Evolutionary conservation across 768 basidiomycete genomes (phyloP).

Genomic region (Mycena maculata): DNA sequence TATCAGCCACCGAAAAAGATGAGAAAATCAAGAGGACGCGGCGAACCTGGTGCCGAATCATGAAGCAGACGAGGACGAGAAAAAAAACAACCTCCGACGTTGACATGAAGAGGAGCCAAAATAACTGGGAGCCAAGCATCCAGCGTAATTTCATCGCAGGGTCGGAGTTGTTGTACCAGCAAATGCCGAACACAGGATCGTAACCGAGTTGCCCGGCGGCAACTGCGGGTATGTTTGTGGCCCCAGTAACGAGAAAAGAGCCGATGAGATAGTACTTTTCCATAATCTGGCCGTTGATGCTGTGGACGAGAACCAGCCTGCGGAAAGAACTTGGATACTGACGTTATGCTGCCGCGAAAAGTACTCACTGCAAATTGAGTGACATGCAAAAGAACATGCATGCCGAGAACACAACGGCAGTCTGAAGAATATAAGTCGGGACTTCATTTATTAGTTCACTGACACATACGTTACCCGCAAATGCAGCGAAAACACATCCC

Average conservation of each 20-base stretch:
- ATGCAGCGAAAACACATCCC: constrained; percentile 6
- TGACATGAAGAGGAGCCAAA: constrained; percentile 14
- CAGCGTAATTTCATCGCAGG: not conserved
- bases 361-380: constrained; percentile 12
- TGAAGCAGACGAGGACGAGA: not conserved
- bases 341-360: no score
- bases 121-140: constrained; percentile 1
- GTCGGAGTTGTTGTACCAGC: not conserved
- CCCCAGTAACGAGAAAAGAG: not conserved
- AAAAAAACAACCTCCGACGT: constrained; percentile 2
- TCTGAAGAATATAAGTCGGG: not conserved
- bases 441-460: no score
- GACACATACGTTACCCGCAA: not conserved
- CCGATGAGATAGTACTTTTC: constrained; percentile 23
- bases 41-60: not conserved
- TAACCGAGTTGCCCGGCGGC: constrained; percentile 9
- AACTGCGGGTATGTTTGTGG: constrained; percentile 1
- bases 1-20: not conserved
- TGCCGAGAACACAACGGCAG: constrained; percentile 7
- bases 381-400: constrained; percentile 15
- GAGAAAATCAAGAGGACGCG: not conserved
- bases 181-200: not conserved
- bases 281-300: constrained; percentile 12
- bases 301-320: constrained; percentile 9
- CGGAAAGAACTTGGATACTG: not conserved